Percentiles rank a stretch among this genome's conserved stretches.
Conservation (phyloP, 352 stramenopile species). For the Phytophthora pluvialis region DNA sequence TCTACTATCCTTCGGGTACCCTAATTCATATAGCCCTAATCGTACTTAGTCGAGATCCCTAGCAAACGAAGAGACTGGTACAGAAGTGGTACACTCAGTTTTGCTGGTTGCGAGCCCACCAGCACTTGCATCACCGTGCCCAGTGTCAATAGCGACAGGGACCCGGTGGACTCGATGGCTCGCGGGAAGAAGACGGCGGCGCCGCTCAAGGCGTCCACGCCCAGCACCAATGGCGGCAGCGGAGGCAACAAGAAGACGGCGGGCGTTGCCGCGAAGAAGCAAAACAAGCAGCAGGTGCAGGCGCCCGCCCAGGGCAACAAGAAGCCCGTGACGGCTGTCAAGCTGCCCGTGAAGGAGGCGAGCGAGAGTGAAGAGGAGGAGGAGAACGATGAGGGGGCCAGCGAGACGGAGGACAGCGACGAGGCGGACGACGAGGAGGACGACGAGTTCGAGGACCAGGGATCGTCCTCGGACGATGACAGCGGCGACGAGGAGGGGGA, state of each 20-base stretch:
- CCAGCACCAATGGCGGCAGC: conserved; percentile 17
- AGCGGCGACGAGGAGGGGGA: conserved; percentile 71
- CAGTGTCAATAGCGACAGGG: conserved; percentile 25
- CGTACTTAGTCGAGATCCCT: too few relatives aligned
- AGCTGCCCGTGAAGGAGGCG: conserved; percentile 27
- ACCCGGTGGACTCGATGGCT: conserved; percentile 36
- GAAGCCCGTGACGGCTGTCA: conserved; percentile 28
- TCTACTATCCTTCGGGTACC: too few relatives aligned
- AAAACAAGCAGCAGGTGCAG: conserved; percentile 34
- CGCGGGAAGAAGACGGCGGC: conserved; percentile 41
- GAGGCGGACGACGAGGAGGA: conserved; percentile 67
- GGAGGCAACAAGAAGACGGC: conserved; percentile 39
- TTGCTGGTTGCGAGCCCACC: conserved; percentile 42
- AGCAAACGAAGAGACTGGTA: not conserved
- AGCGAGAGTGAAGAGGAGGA: conserved; percentile 27
- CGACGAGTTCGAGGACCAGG: conserved; percentile 88
- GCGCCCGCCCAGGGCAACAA: conserved; percentile 14
- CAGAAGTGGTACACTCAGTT: conserved; percentile 28
- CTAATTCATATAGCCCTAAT: too few relatives aligned
- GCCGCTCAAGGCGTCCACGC: conserved; percentile 51
- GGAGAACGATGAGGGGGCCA: conserved; percentile 45
- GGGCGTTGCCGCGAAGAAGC: conserved; percentile 31
- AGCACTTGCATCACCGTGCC: conserved; percentile 1
- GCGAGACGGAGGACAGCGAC: conserved; percentile 69
- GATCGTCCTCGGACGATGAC: conserved; percentile 81